phyloP scores from a whole-genome alignment of 805 yeast species.

The Saturnispora zaruensis region DNA sequence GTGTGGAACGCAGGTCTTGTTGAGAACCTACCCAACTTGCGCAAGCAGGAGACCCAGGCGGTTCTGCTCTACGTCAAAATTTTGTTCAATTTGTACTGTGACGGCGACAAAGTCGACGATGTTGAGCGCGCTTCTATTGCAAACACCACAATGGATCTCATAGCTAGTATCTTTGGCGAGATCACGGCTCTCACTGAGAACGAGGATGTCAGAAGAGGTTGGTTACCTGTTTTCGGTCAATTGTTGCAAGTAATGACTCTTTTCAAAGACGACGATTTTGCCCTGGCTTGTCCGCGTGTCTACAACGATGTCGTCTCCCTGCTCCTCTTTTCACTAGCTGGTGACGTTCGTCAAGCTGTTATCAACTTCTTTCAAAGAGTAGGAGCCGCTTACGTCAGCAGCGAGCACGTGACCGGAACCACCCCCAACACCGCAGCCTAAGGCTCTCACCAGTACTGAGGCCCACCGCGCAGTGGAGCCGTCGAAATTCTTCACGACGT shows the following conservation, averaged over 20 bases:
- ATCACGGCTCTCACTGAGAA: constrained; percentile 66
- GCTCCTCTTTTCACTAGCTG: constrained; percentile 30
- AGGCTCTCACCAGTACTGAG: not conserved
- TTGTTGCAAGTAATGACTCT: constrained; percentile 75
- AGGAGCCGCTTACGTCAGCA: constrained; percentile 32
- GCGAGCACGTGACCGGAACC: constrained; percentile 7
- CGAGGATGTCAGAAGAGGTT: constrained; percentile 72
- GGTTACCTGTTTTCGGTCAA: constrained; percentile 91
- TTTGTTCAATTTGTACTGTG: constrained; percentile 71
- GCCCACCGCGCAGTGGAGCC: not conserved
- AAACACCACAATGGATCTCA: constrained; percentile 53
- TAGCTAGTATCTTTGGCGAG: constrained; percentile 61
- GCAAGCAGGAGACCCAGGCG: constrained; percentile 86
- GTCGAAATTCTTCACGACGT: not conserved
- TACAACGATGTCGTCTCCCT: constrained; percentile 51
- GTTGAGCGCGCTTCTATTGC: constrained; percentile 44
- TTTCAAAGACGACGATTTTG: constrained; percentile 67
- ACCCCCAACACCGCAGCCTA: constrained; percentile 10
- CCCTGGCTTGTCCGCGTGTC: constrained; percentile 46
- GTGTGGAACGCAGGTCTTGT: constrained; percentile 88
- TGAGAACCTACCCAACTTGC: constrained; percentile 82
- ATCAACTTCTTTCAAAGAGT: constrained; percentile 48
- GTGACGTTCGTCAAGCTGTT: constrained; percentile 52
- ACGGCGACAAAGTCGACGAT: constrained; percentile 41
- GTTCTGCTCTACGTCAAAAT: constrained; percentile 80